phyloP scores from a whole-genome alignment of 2,329 filamentous ascomycete species.

The Exophiala oligosperma region DNA sequence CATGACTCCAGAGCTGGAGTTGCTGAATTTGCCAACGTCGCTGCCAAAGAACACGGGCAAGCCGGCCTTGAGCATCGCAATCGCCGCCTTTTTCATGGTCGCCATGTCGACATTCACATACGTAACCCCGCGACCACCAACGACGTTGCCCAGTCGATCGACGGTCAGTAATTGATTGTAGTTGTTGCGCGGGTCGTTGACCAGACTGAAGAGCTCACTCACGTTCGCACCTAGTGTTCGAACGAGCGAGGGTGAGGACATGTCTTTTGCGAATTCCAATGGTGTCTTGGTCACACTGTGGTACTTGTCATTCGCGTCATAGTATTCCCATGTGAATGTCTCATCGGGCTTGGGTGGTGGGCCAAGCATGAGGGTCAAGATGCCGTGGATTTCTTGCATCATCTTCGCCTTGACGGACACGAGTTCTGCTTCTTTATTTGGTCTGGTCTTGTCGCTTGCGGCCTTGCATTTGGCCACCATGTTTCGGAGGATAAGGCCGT shows the following conservation, averaged over 20 bases:
- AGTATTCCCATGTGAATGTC: slow-evolving; percentile 78
- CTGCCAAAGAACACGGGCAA: slow-evolving; percentile 85
- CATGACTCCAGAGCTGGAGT: slow-evolving; percentile 71
- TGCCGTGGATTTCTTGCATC: slow-evolving; percentile 75
- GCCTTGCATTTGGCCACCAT: slow-evolving; percentile 45
- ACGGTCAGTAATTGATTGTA: slow-evolving; percentile 74
- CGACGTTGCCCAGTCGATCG: slow-evolving; percentile 75
- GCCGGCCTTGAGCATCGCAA: slow-evolving; percentile 75
- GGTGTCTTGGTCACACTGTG: slow-evolving; percentile 66
- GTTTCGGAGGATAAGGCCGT: slow-evolving; percentile 69
- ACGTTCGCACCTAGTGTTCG: slow-evolving; percentile 63
- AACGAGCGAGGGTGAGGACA: slow-evolving; percentile 59
- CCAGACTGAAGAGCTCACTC: slow-evolving; percentile 72
- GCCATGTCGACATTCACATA: slow-evolving; percentile 81
- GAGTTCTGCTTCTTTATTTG: slow-evolving; percentile 45
- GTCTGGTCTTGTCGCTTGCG: background rate
- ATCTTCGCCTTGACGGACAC: slow-evolving; percentile 66
- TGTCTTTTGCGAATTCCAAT: slow-evolving; percentile 68
- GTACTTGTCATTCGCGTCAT: slow-evolving; percentile 66
- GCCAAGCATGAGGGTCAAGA: slow-evolving; percentile 80
- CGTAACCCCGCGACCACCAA: slow-evolving; percentile 71
- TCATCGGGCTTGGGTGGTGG: slow-evolving; percentile 70
- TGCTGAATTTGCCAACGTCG: slow-evolving; percentile 82
- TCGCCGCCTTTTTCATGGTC: slow-evolving; percentile 70
- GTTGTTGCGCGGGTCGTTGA: slow-evolving; percentile 80